Evolutionary conservation across 495 filamentous ascomycete genomes (phyloP).

Genomic region (Lichina pygmaea): DNA sequence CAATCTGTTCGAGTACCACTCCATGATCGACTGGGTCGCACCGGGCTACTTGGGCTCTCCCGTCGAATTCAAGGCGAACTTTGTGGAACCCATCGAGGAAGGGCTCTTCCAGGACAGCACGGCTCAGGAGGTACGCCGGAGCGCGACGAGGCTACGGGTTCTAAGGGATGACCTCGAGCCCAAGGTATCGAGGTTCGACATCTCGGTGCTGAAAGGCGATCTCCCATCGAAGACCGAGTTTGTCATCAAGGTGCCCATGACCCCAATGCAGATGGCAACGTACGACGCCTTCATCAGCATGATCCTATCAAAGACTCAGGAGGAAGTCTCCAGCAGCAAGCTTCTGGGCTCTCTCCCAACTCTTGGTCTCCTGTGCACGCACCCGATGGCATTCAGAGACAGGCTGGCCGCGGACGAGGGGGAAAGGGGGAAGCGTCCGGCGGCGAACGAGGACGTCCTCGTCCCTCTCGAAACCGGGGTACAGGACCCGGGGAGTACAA

Average conservation of each 20-base stretch:
- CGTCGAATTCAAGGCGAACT: conserved; percentile 37
- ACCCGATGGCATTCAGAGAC: no score
- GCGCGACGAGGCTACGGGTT: conserved; percentile 37
- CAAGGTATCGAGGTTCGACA: conserved; percentile 54
- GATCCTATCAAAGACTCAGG: conserved; percentile 8
- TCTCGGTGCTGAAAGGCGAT: conserved; percentile 31
- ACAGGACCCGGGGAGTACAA: conserved; percentile 4
- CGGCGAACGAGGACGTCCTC: no score
- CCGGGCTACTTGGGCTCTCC: conserved; percentile 44
- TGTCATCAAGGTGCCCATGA: conserved; percentile 44
- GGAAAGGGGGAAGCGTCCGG: no score
- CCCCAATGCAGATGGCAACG: conserved; percentile 29
- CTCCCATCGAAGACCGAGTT: conserved; percentile 60
- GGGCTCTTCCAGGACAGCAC: conserved; percentile 42
- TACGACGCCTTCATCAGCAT: conserved; percentile 30
- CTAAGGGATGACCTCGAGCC: conserved; percentile 46
- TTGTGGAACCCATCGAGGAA: conserved; percentile 40
- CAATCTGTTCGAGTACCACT: conserved; percentile 53
- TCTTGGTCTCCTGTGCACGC: no score
- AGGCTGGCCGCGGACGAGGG: no score
- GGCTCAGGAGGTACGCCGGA: conserved; percentile 20
- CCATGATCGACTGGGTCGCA: conserved; percentile 73
- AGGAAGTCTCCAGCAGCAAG: conserved; percentile 24
- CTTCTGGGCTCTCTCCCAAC: conserved; percentile 7
- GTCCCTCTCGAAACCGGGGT: no score